A percentile compares a stretch with the other conserved stretches of the same genome.
These are phyloP conservation scores for Rhinocladiella similis DNA, from an alignment of 2,329 filamentous ascomycete species.

Conservation along the genomic window DNA sequence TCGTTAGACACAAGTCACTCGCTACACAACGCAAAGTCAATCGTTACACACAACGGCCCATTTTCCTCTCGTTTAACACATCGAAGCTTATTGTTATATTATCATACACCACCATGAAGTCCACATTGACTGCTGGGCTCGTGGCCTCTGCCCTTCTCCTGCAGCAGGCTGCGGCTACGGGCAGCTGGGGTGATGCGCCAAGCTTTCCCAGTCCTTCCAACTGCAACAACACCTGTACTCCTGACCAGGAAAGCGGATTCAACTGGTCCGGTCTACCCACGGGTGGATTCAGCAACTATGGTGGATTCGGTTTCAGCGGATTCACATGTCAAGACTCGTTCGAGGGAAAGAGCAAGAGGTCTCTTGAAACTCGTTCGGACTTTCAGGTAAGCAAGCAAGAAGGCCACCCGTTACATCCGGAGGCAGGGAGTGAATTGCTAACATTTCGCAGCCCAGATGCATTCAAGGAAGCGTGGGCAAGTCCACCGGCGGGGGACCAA, in stretches of 20 bases:
- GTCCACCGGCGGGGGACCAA: conserved; percentile 50
- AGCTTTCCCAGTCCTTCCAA: conserved; percentile 69
- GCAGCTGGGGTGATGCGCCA: conserved; percentile 50
- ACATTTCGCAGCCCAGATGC: conserved; percentile 57
- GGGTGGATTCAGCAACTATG: conserved; percentile 66
- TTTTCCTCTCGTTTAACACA: too few relatives aligned
- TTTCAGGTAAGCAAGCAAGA: conserved; percentile 18
- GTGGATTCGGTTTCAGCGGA: conserved; percentile 72
- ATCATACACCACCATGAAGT: conserved; percentile 22
- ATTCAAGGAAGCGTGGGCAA: conserved; percentile 56
- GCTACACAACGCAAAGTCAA: conserved; percentile 7
- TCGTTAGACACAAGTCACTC: conserved; percentile 21
- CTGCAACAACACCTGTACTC: conserved; percentile 73
- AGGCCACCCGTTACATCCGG: not conserved
- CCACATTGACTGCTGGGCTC: conserved; percentile 34
- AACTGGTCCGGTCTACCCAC: conserved; percentile 65
- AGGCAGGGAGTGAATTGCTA: conserved; percentile 30
- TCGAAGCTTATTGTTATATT: not conserved
- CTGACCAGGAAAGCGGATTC: conserved; percentile 69
- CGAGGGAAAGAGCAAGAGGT: conserved; percentile 53
- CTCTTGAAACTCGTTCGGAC: conserved; percentile 45
- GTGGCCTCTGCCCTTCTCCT: conserved; percentile 48
- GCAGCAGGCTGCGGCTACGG: conserved; percentile 46
- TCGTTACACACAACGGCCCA: conserved; percentile 7
- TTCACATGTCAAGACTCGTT: conserved; percentile 67